Base-by-base conservation (phyloP, 78 protist genomes). In the Dictyostelium firmibasis region DNA sequence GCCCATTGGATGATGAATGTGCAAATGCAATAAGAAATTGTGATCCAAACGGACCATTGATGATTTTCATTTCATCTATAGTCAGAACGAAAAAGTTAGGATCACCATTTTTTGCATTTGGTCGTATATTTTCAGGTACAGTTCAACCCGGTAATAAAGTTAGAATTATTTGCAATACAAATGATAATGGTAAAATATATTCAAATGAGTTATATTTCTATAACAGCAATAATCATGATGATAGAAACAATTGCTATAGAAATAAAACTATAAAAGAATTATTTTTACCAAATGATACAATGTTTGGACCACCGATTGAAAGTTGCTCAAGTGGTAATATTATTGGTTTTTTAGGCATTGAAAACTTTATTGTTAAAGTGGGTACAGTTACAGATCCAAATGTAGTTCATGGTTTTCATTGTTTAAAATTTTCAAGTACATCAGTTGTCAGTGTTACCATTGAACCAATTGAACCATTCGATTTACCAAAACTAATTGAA, bases 61-160 rank as follows among this genome's bases (percentile, higher is more conserved):
- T 98, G 97, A 70, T 99, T 97, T 99, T 99, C 97, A 97, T 99
- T 81, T 57, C 67, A 1, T 57, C 67, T 20, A 20, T 57, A 5
- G 20, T 20, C 6, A 7, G 7, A 57, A 20, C 67, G 5, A 20
- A 1, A 57, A 57, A 97, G 97, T 79, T 2, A 18, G 20, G 20
- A 0, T 20, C 5, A 23, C 98, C 99, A 60, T 99, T 99, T 36
- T 91, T 43, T 93, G 98, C 87, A 31, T 84, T 91, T 97, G 99
- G 99, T 44, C 98, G 99, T 84, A 99, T 99, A 44, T 99, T 98
- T 98, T 93, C 99, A 8, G 99, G 99, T 14, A 92, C 87, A 33
- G 62, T 98, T 43, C 14, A 83, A 84, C 92, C 99, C 18, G 99
- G 99, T 20, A 83, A 64, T 77, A 96, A 98, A 96, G 98, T 98